Base-by-base conservation (phyloP, 371 early-diverging fungal species). In the Rhizopus arrhizus region DNA sequence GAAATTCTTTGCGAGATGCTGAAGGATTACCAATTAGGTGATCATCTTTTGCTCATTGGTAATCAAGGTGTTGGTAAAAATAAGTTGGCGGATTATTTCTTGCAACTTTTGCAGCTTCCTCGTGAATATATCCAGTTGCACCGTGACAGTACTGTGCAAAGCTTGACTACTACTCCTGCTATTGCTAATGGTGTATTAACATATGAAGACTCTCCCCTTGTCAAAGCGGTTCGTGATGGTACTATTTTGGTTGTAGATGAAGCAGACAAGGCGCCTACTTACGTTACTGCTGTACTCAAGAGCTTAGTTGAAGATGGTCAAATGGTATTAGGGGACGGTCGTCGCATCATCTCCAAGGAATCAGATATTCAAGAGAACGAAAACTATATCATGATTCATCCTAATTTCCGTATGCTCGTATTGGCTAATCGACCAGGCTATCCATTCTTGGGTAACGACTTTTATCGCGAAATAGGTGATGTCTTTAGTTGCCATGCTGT, bases 11-110 rank as follows among this genome's bases (percentile, higher is more conserved):
- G 78, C 54, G 89, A 90, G 47, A 84, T 88, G 85, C 76, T 88
- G 45, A 85, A 87, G 68, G 92, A 90, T 59, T 90, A 82, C 61
- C 84, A 81, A 34, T 63, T 89, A 10, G 78, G 91, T 22, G 92
- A 92, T 58, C 91, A 91, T 65, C 72, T 93, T 43, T 66, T 92
- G 5, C 61, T 87, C 45, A 85, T 86, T 53, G 87, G 89, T 59
- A 93, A 92, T 62, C 94, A 93, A 63, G 94, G 94, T 56, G 92
- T 91, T 0, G 94, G 94, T 36, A 93, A 93, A 70, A 93, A 93
- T 78, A 90, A 89, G 61, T 65, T 89, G 59, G 87, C 86, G 0
- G 93, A 93, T 60, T 87, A 89, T 58, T 88, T 93, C 56, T 82
- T 91, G 58, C 86, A 91, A 61, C 73, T 91, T 5, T 68, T 93